Percentiles rank a stretch among this genome's conserved stretches.
These are phyloP conservation scores for Hypericum androsaemum DNA, from an alignment of 345 rosid genomes.

Conservation along the genomic window DNA sequence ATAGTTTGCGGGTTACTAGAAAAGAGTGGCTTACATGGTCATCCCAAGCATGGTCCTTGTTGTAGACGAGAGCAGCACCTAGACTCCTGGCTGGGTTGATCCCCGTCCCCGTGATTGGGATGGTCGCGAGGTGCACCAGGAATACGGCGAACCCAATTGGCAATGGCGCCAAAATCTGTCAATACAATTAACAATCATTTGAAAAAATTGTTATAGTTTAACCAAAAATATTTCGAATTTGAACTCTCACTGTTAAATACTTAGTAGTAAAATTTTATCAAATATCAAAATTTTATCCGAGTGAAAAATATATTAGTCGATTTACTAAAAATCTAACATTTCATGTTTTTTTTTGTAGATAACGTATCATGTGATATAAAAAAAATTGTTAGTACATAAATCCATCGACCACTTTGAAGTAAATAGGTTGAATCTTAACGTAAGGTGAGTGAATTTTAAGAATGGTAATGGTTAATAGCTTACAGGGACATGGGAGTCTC, in stretches of 20 bases:
- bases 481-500: slow-evolving; percentile 18
- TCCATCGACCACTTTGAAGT: no score
- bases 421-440: no score
- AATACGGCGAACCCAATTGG: slow-evolving; percentile 48
- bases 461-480: not conserved
- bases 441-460: no score
- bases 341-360: no score
- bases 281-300: not conserved
- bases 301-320: not conserved
- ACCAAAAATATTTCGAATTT: no score
- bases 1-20: no score
- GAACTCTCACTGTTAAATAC: no score
- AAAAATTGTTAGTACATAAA: no score
- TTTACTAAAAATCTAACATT: not conserved
- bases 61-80: slow-evolving; percentile 40
- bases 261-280: no score
- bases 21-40: slow-evolving; percentile 24
- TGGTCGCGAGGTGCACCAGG: slow-evolving; percentile 44
- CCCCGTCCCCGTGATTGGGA: slow-evolving; percentile 41
- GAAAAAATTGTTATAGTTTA: no score
- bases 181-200: no score
- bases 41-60: slow-evolving; percentile 35
- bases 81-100: slow-evolving; percentile 49
- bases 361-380: no score
- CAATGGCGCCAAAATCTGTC: slow-evolving; percentile 41